Conservation (phyloP, 176 grass and related monocot species). For the Carex littledalei region DNA sequence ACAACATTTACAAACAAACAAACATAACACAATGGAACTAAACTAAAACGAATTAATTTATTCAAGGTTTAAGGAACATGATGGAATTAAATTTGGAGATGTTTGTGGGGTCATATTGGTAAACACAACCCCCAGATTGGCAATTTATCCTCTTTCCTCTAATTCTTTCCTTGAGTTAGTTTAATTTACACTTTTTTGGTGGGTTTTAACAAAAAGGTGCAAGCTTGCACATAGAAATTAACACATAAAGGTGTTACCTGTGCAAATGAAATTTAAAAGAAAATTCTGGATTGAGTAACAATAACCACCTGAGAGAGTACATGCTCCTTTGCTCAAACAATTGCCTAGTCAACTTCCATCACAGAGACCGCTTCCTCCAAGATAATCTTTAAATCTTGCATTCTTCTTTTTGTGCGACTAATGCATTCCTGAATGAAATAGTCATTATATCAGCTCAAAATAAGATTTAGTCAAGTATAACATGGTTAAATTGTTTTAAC, state of each 20-base stretch:
- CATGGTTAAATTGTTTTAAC: not conserved
- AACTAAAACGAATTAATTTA: not conserved
- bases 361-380: slow-evolving; percentile 42
- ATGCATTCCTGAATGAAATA: slow-evolving; percentile 47
- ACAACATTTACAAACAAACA: not conserved
- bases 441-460: not conserved
- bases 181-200: not conserved
- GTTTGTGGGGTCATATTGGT: not conserved
- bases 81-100: not conserved
- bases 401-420: slow-evolving; percentile 46
- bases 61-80: not conserved
- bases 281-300: not conserved
- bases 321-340: not conserved
- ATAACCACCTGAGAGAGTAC: not conserved
- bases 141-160: not conserved
- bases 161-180: not conserved
- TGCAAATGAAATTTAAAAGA: not conserved
- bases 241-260: not conserved
- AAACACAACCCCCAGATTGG: not conserved
- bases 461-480: not conserved
- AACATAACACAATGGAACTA: not conserved
- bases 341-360: slow-evolving; percentile 62
- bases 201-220: not conserved
- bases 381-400: slow-evolving; percentile 37
- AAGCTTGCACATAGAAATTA: not conserved